phyloP scores from a whole-genome alignment of 2,329 filamentous ascomycete species.

The Fusarium siculi region DNA sequence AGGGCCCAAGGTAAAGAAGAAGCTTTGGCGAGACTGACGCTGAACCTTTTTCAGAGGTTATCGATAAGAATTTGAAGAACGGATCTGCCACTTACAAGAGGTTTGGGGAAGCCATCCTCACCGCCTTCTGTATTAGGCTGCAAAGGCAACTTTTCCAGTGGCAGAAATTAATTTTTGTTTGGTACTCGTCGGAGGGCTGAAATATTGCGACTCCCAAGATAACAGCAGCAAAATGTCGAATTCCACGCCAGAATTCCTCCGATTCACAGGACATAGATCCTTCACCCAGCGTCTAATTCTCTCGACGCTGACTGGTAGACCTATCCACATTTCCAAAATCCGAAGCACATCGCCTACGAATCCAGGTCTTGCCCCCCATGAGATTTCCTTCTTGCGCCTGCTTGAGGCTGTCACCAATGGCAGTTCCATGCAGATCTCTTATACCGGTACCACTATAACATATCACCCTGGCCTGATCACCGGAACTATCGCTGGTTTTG shows the following conservation, averaged over 20 bases:
- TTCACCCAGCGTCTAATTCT: constrained; percentile 88
- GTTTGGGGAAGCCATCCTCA: constrained; percentile 9
- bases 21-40: constrained; percentile 16
- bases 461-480: constrained; percentile 95
- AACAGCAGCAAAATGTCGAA: constrained; percentile 53
- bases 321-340: constrained; percentile 94
- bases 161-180: constrained; percentile 54
- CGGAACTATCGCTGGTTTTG: constrained; percentile 80
- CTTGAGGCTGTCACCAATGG: constrained; percentile 96
- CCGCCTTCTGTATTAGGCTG: constrained; percentile 45
- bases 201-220: constrained; percentile 39
- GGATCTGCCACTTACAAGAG: constrained; percentile 24
- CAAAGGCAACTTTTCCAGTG: constrained; percentile 33
- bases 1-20: constrained; percentile 3
- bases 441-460: constrained; percentile 91
- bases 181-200: constrained; percentile 12
- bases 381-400: constrained; percentile 94
- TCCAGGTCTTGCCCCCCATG: constrained; percentile 89
- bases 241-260: constrained; percentile 66
- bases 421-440: constrained; percentile 92
- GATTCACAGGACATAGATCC: constrained; percentile 85
- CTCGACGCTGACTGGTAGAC: constrained; percentile 88
- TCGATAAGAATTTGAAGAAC: constrained; percentile 45
- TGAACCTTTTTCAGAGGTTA: constrained; percentile 45
- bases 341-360: constrained; percentile 85